A percentile compares a stretch with the other conserved stretches of the same genome.
Evolutionary conservation across 1,139 yeast genomes (phyloP).

Genomic region (Taphrina wiesneri): DNA sequence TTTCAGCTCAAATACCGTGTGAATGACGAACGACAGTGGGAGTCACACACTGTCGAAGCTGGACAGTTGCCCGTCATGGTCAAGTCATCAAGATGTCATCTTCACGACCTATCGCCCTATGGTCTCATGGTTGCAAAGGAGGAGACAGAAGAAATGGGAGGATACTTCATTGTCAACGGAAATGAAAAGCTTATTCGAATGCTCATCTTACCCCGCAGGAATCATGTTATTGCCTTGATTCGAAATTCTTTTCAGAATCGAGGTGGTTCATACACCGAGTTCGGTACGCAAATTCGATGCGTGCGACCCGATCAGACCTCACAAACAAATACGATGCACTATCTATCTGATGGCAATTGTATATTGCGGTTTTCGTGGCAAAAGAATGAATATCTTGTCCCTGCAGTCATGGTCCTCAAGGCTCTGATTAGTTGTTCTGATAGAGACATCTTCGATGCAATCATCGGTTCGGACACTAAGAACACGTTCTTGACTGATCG

Average conservation of each 20-base stretch:
- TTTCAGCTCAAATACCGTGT: slow-evolving; percentile 81
- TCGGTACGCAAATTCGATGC: slow-evolving; percentile 89
- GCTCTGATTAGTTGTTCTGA: slow-evolving; percentile 90
- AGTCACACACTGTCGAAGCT: slow-evolving; percentile 79
- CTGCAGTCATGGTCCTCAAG: slow-evolving; percentile 87
- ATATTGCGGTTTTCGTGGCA: slow-evolving; percentile 97
- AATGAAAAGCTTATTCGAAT: slow-evolving; percentile 93
- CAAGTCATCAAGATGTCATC: slow-evolving; percentile 84
- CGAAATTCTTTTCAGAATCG: slow-evolving; percentile 94
- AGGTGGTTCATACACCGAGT: slow-evolving; percentile 85
- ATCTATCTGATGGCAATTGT: slow-evolving; percentile 91
- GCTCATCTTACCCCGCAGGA: slow-evolving; percentile 96
- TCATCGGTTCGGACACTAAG: slow-evolving; percentile 80
- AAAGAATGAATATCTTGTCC: slow-evolving; percentile 90
- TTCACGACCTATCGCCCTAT: slow-evolving; percentile 76
- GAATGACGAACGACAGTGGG: slow-evolving; percentile 77
- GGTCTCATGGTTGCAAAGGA: slow-evolving; percentile 78
- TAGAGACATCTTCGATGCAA: slow-evolving; percentile 92
- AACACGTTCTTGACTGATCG: slow-evolving; percentile 98
- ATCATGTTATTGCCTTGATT: slow-evolving; percentile 95
- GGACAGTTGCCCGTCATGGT: slow-evolving; percentile 93
- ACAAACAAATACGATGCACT: slow-evolving; percentile 93
- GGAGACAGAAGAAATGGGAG: slow-evolving; percentile 95
- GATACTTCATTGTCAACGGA: slow-evolving; percentile 94
- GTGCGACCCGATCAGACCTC: slow-evolving; percentile 97